These are phyloP conservation scores for Excoecaria cochinchinensis DNA, from an alignment of 345 rosid genomes.

Conservation along the genomic window DNA sequence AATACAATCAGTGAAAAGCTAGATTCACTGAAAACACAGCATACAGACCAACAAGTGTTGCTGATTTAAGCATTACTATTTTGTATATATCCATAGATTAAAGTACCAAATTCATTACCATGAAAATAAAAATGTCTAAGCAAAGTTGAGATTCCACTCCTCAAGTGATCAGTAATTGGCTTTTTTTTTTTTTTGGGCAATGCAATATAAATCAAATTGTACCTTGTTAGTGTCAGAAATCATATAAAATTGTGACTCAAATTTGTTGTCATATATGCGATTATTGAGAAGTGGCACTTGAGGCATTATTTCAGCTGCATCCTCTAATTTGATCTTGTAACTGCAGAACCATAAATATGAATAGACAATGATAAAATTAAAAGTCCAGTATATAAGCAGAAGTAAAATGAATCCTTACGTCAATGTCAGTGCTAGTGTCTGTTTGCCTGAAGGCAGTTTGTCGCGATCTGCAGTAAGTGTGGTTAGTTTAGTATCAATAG, in stretches of 20 bases:
- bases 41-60: background rate
- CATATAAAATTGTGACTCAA: constrained; percentile 95
- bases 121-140: constrained; percentile 3
- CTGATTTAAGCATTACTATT: constrained; percentile 1
- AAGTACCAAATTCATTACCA: background rate
- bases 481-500: constrained; percentile 67
- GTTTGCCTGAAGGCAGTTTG: constrained; percentile 89
- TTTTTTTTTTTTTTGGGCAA: background rate
- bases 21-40: constrained; percentile 2
- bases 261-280: constrained; percentile 95
- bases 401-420: constrained; percentile 50
- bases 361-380: constrained; percentile 11
- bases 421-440: constrained; percentile 77
- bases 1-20: constrained; percentile 9
- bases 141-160: background rate
- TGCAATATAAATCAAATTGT: constrained; percentile 11
- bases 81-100: background rate
- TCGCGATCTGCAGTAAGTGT: constrained; percentile 72
- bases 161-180: background rate
- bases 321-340: constrained; percentile 93
- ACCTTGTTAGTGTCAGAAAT: constrained; percentile 96
- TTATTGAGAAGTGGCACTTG: constrained; percentile 81
- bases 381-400: constrained; percentile 1
- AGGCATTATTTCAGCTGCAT: constrained; percentile 85
- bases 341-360: constrained; percentile 42